Base-by-base conservation (phyloP, 257 asterid genomes). In the Solanum medicagineum region DNA sequence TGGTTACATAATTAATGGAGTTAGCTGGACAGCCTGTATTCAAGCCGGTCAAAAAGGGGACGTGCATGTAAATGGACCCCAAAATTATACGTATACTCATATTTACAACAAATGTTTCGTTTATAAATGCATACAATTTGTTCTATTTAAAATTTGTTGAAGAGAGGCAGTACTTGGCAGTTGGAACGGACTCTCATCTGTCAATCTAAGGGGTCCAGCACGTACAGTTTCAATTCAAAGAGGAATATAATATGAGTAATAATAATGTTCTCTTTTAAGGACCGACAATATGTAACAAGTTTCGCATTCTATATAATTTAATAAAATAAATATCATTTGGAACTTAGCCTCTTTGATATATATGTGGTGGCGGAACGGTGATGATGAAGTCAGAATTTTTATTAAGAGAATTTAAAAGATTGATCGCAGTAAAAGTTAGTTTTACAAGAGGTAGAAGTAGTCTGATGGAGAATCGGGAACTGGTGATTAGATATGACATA, bases 11-110 rank as follows among this genome's bases (percentile, higher is more conserved):
- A 54, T 36, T 19, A 80, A 54, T 85, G 49, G 36, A 59, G 80
- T 65, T 40, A 70, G 84, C 79, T 60, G 88, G 86, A 85, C 92
- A 70, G 85, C 88, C 90, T 84, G 80, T 69, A 68, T 54, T 89
- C 74, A 86, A 53, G 90, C 83, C 84, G 85, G 87, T 86, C 92
- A 88, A 84, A 81, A 83, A 75, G 86, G 85, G 56, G 47, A 77
- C 83, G 83, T 77, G 83, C 83, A 77, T 77, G 65, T 8, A 53
- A 77, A 77, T 77, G 65, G 65, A 53, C 47, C 83, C 56, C 20
- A 73, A 11, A 73, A 32, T 32, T 70, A 40, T 17, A 17, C 10
- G 32, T 45, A 5, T 29, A 65, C 19, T 13, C 73, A 65, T 65
- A 65, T 29, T 32, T 8, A 8, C 14, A 68, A 16, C 8, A 68